A percentile compares a stretch with the other conserved stretches of the same genome.
These are phyloP conservation scores for Microbotryum lychnidis-dioicae DNA, from an alignment of 1,284 basidiomycete species.

Conservation along the genomic window DNA sequence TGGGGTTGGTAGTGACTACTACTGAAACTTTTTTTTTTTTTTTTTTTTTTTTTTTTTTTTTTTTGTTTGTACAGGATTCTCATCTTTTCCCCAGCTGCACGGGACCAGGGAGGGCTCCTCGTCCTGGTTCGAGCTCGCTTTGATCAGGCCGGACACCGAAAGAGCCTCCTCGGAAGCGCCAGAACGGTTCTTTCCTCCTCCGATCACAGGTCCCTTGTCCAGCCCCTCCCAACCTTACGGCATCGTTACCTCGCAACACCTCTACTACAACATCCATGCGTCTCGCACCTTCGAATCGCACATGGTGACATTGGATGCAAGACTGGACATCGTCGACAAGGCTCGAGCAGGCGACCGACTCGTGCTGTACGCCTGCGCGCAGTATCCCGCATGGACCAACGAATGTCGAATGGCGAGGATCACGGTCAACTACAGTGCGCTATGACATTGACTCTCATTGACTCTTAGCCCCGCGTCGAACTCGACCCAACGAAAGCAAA, in stretches of 20 bases:
- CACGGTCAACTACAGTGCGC: too few relatives aligned
- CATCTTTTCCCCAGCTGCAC: constrained; percentile 7
- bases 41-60: too few relatives aligned
- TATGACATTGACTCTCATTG: too few relatives aligned
- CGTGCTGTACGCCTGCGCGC: constrained; percentile 9
- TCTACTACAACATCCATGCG: constrained; percentile 19
- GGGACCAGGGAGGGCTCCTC: constrained; percentile 15
- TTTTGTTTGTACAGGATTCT: constrained; percentile 9
- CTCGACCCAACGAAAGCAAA: too few relatives aligned
- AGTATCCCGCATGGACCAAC: constrained; percentile 24
- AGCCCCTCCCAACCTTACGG: background rate
- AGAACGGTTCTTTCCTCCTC: too few relatives aligned
- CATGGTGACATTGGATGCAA: background rate
- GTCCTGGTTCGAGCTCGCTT: constrained; percentile 20
- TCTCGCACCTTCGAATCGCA: background rate
- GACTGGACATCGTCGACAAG: background rate
- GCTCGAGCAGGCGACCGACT: constrained; percentile 9
- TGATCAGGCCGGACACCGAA: background rate
- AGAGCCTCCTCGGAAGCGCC: too few relatives aligned
- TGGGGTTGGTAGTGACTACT: too few relatives aligned
- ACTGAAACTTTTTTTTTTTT: too few relatives aligned
- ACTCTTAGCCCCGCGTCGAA: too few relatives aligned
- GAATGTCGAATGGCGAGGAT: too few relatives aligned
- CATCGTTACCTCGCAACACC: background rate
- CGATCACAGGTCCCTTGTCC: background rate